Evolutionary conservation across 1,139 yeast genomes (phyloP).

Genomic region (Yamadazyma conglobata): DNA sequence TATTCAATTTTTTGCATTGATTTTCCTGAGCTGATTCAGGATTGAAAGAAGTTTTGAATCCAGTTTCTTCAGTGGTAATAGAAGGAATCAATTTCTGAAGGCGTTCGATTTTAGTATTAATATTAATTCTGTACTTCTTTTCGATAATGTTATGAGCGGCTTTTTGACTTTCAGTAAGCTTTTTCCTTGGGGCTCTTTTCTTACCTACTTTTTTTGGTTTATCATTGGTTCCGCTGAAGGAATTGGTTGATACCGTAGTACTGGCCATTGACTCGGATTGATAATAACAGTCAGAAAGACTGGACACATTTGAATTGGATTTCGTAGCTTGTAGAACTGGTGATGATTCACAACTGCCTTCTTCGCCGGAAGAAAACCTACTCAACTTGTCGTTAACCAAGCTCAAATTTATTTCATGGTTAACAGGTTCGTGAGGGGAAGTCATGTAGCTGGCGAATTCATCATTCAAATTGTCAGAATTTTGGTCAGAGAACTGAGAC

Average conservation of each 20-base stretch:
- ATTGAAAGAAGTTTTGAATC: constrained; percentile 42
- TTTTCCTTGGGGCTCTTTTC: constrained; percentile 54
- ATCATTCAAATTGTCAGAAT: constrained; percentile 2
- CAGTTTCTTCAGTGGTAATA: constrained; percentile 56
- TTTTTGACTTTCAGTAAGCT: constrained; percentile 58
- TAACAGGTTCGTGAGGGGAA: constrained; percentile 6
- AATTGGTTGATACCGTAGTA: neutral
- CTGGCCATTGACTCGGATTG: too few relatives aligned
- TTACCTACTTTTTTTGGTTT: constrained; percentile 6
- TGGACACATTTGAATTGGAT: neutral
- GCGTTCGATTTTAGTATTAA: constrained; percentile 68
- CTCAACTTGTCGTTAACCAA: constrained; percentile 12
- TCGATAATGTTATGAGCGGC: constrained; percentile 72
- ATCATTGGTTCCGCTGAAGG: neutral
- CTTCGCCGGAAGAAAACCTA: neutral
- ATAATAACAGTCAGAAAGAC: too few relatives aligned
- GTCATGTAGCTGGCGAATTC: constrained; percentile 3
- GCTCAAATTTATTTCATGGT: constrained; percentile 11
- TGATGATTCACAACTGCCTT: neutral
- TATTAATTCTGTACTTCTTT: constrained; percentile 67
- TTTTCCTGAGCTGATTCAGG: constrained; percentile 13
- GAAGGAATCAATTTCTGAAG: constrained; percentile 63
- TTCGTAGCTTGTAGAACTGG: constrained; percentile 1
- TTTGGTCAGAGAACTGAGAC: neutral
- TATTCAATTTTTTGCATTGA: constrained; percentile 42